These are phyloP conservation scores for Kluyveromyces marxianus DNA, from an alignment of 1,139 yeast species.

Conservation along the genomic window DNA sequence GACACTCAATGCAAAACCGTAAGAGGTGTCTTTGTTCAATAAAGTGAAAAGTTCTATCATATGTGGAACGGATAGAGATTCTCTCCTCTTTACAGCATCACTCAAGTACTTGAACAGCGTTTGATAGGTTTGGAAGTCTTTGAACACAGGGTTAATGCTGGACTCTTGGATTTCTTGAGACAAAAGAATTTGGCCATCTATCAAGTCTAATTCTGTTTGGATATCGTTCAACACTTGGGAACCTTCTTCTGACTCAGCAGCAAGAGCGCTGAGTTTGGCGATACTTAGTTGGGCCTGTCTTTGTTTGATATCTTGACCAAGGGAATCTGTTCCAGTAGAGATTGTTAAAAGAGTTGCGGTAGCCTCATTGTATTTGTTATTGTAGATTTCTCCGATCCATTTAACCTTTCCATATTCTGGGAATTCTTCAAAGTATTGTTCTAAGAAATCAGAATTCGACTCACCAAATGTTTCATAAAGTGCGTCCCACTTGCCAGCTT, in stretches of 20 bases:
- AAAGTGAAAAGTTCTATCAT: conserved; percentile 54
- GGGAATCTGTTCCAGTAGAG: conserved; percentile 30
- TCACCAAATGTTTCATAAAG: conserved; percentile 49
- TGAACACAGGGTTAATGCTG: conserved; percentile 11
- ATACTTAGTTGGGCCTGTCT: conserved; percentile 48
- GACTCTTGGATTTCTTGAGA: conserved; percentile 31
- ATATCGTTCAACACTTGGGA: conserved; percentile 35
- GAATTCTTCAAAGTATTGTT: conserved; percentile 44
- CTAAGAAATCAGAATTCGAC: conserved; percentile 43
- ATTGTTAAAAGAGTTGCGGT: conserved; percentile 42
- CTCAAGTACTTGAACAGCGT: conserved; percentile 13
- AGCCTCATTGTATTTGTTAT: conserved; percentile 45
- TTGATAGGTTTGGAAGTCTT: conserved; percentile 12
- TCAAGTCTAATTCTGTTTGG: conserved; percentile 41
- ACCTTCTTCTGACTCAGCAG: conserved; percentile 15
- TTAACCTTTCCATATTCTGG: conserved; percentile 49
- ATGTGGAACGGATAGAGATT: conserved; percentile 39
- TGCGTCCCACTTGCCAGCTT: conserved; percentile 44
- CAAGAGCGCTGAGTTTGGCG: conserved; percentile 51
- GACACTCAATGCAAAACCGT: conserved; percentile 38
- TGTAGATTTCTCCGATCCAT: conserved; percentile 65
- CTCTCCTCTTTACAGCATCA: conserved; percentile 20
- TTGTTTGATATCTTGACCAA: conserved; percentile 42
- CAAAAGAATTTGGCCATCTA: conserved; percentile 43
- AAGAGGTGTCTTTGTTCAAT: conserved; percentile 35